Evolutionary conservation across 1,139 yeast species (phyloP).

Genomic region (Candida neerlandica): DNA sequence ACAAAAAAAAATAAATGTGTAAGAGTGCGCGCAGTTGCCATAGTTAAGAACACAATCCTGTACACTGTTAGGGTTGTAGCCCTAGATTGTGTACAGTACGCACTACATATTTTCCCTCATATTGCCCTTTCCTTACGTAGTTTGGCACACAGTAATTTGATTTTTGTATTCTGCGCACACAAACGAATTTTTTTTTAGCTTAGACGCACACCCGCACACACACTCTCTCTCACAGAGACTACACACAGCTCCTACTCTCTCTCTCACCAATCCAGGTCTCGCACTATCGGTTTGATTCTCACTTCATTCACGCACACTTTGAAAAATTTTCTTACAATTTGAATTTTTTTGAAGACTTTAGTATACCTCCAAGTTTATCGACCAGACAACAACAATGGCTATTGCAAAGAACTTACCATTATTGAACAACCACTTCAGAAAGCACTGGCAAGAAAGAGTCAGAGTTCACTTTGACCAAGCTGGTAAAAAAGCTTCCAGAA

Average conservation of each 20-base stretch:
- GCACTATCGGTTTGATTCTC: constrained; percentile 4
- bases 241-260: not conserved
- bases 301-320: constrained; percentile 9
- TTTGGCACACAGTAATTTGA: not conserved
- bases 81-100: constrained; percentile 7
- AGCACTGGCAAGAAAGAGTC: constrained; percentile 99
- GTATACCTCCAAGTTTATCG: constrained; percentile 7
- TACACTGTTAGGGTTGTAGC: constrained; percentile 5
- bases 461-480: constrained; percentile 99
- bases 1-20: not conserved
- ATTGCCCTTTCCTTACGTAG: no score
- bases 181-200: not conserved
- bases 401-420: constrained; percentile 97
- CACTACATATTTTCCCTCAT: not conserved
- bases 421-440: constrained; percentile 96
- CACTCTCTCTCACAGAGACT: not conserved
- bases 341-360: constrained; percentile 7
- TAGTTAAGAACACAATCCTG: constrained; percentile 2
- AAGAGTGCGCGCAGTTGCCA: not conserved
- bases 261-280: not conserved
- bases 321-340: constrained; percentile 14
- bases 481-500: constrained; percentile 97
- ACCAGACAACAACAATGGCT: constrained; percentile 56
- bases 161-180: not conserved
- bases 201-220: not conserved